Base-by-base conservation (phyloP, 2,329 filamentous ascomycete genomes). In the Fusarium albosuccineum region DNA sequence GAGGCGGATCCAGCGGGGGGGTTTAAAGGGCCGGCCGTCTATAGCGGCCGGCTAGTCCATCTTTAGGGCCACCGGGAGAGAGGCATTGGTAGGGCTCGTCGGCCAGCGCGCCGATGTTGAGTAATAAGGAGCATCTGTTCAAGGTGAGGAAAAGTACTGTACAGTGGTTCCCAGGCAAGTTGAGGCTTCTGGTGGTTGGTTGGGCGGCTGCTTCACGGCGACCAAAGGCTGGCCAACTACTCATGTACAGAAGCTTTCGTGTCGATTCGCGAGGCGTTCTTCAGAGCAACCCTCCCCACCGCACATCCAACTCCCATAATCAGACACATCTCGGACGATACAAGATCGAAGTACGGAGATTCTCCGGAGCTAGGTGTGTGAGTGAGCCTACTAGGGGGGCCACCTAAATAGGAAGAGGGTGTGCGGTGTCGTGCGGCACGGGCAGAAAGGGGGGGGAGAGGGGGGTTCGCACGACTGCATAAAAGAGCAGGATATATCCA, bases 11-110 rank as follows among this genome's bases (percentile, higher is more conserved):
- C 54, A 56, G 56, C 61, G 51, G 67, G 58, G 57, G 45, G 46
- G 37, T 53, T 60, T 55, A 42, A 54, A 57, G 41, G 42, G 50
- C 62, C 51, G 41, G 45, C 40, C 65, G 46, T 65, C 37, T 26
- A 59, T 72, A 67, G 69, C 65, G 67, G 62, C 67, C 50, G 29
- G 50, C 67, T 72, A 69, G 54, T 40, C 60, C 55, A 54, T 49
- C 51, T 63, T 44, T 66, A 60, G 66, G 56, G 64, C 68, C 52
- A 70, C 68, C 42, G 57, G 55, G 64, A 52, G 40, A 50, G 36
- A 48, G 39, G 52, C 41, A 55, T 40, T 41, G 56, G 52, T 59
- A 55, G 46, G 62, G 55, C 58, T 64, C 37, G 34, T 45, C 34
- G 48, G 34, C 14, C 34, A 27, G 14, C n/a, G 42, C 45, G 49